Conservation (phyloP, 2,329 filamentous ascomycete species). For the Leptosphaerulina australis region DNA sequence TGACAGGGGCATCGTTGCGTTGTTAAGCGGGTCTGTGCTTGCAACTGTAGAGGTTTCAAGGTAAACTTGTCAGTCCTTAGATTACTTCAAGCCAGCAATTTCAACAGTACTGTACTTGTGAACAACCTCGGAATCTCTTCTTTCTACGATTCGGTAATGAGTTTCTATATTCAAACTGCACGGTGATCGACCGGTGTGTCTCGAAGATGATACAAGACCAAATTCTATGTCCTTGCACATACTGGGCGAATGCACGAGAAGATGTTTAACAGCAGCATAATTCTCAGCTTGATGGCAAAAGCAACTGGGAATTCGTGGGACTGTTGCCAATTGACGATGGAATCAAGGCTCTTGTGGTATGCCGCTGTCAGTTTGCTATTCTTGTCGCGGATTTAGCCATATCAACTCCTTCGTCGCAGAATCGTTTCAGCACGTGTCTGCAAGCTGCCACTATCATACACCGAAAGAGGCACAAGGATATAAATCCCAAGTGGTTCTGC, state of each 20-base stretch:
- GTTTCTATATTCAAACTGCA: too few relatives aligned
- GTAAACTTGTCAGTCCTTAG: slow-evolving; percentile 3
- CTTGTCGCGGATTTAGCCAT: slow-evolving; percentile 13
- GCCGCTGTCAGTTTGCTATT: slow-evolving; percentile 15
- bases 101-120: not conserved
- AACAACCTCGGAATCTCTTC: not conserved
- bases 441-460: slow-evolving; percentile 30
- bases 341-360: slow-evolving; percentile 5
- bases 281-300: not conserved
- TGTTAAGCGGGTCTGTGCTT: slow-evolving; percentile 14
- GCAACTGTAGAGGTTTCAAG: slow-evolving; percentile 13
- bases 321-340: not conserved
- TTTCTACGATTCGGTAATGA: too few relatives aligned
- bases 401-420: slow-evolving; percentile 37
- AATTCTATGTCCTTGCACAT: not conserved
- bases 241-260: not conserved
- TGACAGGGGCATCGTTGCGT: slow-evolving; percentile 18
- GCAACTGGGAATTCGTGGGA: not conserved
- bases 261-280: not conserved
- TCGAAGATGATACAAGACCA: too few relatives aligned
- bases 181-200: too few relatives aligned
- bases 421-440: slow-evolving; percentile 38
- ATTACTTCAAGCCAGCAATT: slow-evolving; percentile 2
- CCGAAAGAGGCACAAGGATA: slow-evolving; percentile 12
- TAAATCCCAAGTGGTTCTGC: not conserved